Evolutionary conservation across 805 yeast species (phyloP).

Genomic region (Saccharomycopsis oosterbeekiorum): DNA sequence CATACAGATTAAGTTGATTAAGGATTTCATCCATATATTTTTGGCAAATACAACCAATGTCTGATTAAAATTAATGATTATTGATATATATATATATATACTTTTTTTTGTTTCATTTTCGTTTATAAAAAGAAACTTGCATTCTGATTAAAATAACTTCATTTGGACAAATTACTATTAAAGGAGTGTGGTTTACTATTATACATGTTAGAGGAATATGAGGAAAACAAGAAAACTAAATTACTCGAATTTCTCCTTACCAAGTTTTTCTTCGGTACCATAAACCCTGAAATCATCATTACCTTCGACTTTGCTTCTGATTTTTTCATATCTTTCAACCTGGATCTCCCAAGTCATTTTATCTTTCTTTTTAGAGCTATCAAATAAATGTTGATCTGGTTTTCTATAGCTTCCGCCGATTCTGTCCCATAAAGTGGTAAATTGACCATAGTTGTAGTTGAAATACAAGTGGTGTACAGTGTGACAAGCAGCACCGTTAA

Average conservation of each 20-base stretch:
- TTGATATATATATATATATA: too few species aligned
- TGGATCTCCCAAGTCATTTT: conserved; percentile 61
- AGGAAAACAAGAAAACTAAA: not conserved
- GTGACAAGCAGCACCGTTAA: conserved; percentile 98
- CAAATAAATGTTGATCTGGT: conserved; percentile 83
- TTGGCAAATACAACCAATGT: not conserved
- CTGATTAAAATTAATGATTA: not conserved
- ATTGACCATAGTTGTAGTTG: conserved; percentile 97
- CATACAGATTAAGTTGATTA: too few species aligned
- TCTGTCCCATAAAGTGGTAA: conserved; percentile 97
- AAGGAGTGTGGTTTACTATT: not conserved
- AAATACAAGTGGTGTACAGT: conserved; percentile 94
- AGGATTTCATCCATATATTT: too few species aligned
- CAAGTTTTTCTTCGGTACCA: conserved; percentile 35
- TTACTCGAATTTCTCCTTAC: not conserved
- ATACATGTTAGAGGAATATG: not conserved
- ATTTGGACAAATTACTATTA: not conserved
- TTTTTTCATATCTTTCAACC: conserved; percentile 62
- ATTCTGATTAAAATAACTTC: not conserved
- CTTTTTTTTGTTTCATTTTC: not conserved
- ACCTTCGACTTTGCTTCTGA: conserved; percentile 75
- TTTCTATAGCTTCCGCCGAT: conserved; percentile 86
- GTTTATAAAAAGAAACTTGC: not conserved
- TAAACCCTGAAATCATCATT: conserved; percentile 65
- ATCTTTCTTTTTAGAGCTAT: conserved; percentile 47